These are phyloP conservation scores for Biscutella laevigata DNA, from an alignment of 441 rosid species.

Conservation along the genomic window DNA sequence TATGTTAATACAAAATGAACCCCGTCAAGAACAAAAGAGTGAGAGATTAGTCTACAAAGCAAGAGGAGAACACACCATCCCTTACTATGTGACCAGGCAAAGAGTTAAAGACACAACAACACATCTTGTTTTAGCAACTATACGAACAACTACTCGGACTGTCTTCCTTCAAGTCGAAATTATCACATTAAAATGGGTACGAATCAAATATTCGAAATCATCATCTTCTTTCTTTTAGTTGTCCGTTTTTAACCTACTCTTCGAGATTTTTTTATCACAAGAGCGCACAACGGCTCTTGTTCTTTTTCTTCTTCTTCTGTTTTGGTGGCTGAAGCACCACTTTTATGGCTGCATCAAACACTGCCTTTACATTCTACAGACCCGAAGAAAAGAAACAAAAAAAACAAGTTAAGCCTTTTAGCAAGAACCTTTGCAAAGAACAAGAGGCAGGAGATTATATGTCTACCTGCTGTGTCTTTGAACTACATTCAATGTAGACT, in stretches of 20 bases:
- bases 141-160: slow-evolving; percentile 21
- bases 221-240: background rate
- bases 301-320: slow-evolving; percentile 65
- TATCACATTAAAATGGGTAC: slow-evolving; percentile 19
- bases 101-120: slow-evolving; percentile 23
- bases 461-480: slow-evolving; percentile 62
- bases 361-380: slow-evolving; percentile 66
- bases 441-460: slow-evolving; percentile 24
- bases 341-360: slow-evolving; percentile 65
- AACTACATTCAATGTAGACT: slow-evolving; percentile 65
- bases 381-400: background rate
- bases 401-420: background rate
- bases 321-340: slow-evolving; percentile 80
- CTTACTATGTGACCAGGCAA: slow-evolving; percentile 5
- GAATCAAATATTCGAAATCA: slow-evolving; percentile 17
- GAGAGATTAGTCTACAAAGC: slow-evolving; percentile 22
- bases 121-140: slow-evolving; percentile 20
- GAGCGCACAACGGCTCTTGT: slow-evolving; percentile 58
- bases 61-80: slow-evolving; percentile 10
- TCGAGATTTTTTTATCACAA: slow-evolving; percentile 35
- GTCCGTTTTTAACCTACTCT: slow-evolving; percentile 25
- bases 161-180: slow-evolving; percentile 10
- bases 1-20: slow-evolving; percentile 17
- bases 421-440: background rate
- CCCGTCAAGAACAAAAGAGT: slow-evolving; percentile 3